phyloP scores from a whole-genome alignment of 345 rosid species.

The Hypericum androsaemum region DNA sequence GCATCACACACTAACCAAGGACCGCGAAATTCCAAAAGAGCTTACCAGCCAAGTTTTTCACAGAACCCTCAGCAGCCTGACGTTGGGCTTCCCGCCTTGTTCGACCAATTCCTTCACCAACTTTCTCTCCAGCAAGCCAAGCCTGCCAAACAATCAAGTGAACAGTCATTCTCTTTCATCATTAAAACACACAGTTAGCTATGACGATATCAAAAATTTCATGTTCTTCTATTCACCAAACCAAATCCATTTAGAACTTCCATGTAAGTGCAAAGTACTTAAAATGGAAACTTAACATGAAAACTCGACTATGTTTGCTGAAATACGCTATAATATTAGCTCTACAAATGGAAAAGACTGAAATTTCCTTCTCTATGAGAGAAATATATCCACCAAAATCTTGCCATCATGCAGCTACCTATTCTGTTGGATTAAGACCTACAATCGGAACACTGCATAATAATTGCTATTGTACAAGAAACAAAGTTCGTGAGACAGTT shows the following conservation, averaged over 20 bases:
- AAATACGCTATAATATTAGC: no score
- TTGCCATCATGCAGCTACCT: no score
- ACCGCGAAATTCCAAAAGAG: neutral
- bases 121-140: conserved; percentile 73
- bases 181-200: neutral
- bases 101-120: conserved; percentile 76
- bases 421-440: neutral
- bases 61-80: conserved; percentile 72
- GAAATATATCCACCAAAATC: no score
- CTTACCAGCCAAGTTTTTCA: conserved; percentile 69
- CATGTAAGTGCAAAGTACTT: no score
- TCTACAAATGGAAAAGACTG: no score
- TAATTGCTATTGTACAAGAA: no score
- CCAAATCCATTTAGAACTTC: neutral
- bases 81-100: conserved; percentile 79
- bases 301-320: no score
- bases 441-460: neutral
- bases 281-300: no score
- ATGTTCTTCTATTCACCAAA: neutral
- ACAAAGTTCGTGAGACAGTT: neutral
- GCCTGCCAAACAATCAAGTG: conserved; percentile 36
- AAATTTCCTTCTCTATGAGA: no score
- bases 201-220: neutral
- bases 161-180: conserved; percentile 7
- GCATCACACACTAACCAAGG: neutral